Evolutionary conservation across 257 asterid genomes (phyloP), one percentile per base, ranked within the genome.

Genomic region (Petunia axillaris): DNA sequence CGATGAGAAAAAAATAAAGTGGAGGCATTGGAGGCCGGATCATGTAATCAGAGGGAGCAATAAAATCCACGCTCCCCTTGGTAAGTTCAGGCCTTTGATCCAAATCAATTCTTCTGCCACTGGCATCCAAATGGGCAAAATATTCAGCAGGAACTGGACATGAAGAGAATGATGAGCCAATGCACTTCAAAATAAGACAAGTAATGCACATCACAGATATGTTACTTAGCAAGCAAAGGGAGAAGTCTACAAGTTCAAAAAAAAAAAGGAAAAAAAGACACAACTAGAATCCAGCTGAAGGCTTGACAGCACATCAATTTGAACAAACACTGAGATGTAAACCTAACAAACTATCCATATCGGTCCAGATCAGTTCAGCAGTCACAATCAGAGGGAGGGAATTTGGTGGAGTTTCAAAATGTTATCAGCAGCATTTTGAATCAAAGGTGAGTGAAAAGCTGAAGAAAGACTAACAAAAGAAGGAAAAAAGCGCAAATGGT

Each of bases 21-120:
- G 98, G 98, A 4, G 98, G 97, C 97, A 94, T 95, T 65, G 99
- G 99, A 79, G 97, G 96, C 64, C 98, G 97, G 89, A 93, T 91
- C 98, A 95, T 95, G 86, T 95, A 95, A 75, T 95, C 99, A 77
- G 97, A 89, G 75, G 99, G 98, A 75, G 99, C 99, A 79, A 93
- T 89, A 83, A 88, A 92, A 83, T 95, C 99, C 65, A 95, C 97
- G 84, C 97, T 92, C 15, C 99, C 99, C 86, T 91, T 88, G 14
- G 85, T 87, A 70, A 95, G 98, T 84, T 95, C 98, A 81, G 98
- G 99, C 76, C 98, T 87, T 80, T 89, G 99, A 83, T 95, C 95
- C 92, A 95, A 80, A 86, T 95, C 99, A 75, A 85, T 81, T 88
- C 99, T 88, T 86, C 89, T 89, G 52, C 97, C 99, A 86, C 65